Evolutionary conservation across 495 filamentous ascomycete species (phyloP).

Genomic region (Hypoxylon fragiforme): DNA sequence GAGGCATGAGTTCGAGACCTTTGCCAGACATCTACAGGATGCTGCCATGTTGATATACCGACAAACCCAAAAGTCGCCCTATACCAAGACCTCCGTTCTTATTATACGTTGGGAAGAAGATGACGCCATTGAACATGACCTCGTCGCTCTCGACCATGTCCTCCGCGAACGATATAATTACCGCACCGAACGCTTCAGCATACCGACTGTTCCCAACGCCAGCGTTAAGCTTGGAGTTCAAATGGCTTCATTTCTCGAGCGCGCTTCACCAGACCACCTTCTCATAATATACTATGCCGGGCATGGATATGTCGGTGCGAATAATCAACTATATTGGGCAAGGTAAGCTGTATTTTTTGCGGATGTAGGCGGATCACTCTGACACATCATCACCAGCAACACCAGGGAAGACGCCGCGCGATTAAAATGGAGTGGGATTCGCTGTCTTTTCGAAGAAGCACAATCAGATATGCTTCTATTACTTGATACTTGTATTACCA

Average conservation of each 20-base stretch:
- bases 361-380: conserved; percentile 17
- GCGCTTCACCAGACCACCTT: conserved; percentile 56
- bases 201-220: conserved; percentile 54
- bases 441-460: conserved; percentile 54
- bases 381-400: conserved; percentile 38
- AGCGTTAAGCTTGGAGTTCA: conserved; percentile 57
- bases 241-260: conserved; percentile 54
- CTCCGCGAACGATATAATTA: conserved; percentile 58
- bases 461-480: conserved; percentile 54
- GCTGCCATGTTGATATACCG: conserved; percentile 58
- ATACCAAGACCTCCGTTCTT: conserved; percentile 56
- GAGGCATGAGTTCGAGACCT: conserved; percentile 60
- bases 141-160: conserved; percentile 52
- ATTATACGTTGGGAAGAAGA: conserved; percentile 61
- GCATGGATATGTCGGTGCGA: conserved; percentile 52
- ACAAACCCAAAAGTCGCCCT: conserved; percentile 54
- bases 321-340: conserved; percentile 60
- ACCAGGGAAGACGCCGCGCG: conserved; percentile 46
- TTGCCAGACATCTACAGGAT: conserved; percentile 61
- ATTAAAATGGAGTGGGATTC: conserved; percentile 53
- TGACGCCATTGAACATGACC: conserved; percentile 50
- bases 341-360: conserved; percentile 50
- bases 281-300: conserved; percentile 62
- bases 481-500: conserved; percentile 50
- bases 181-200: conserved; percentile 55